Evolutionary conservation across 495 filamentous ascomycete species (phyloP), one percentile per base, ranked within the genome.

Genomic region (Penicillium herquei): DNA sequence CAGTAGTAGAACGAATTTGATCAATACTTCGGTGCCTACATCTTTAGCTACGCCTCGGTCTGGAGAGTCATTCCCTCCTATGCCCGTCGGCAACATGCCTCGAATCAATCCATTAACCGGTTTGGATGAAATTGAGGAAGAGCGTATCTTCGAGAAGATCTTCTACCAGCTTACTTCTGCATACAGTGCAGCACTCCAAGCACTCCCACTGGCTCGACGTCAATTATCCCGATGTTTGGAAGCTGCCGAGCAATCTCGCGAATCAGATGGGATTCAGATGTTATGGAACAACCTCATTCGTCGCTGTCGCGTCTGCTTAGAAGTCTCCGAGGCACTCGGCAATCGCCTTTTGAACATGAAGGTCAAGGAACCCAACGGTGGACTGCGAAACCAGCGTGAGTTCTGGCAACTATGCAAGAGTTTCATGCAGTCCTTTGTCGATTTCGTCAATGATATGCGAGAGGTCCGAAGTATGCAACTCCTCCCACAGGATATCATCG

Each of bases 331-430:
- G 64, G 70, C 78, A 8, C 72, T 96, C n/a, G 86, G 86, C 58
- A 73, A 73, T 17, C 81, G 87, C 8, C 76, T 96, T 6, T 87
- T 84, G n/a, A 78, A 76, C 50, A 90, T 95, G 75, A 91, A 90
- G 70, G 75, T 95, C 26, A 91, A 91, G 61, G 91, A 96, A 55
- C 89, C 87, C 8, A 86, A 83, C 31, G 76, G 72, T 16, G 77
- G 78, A 13, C 80, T 89, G 46, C 81, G 91, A 31, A 90, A 86
- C 34, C 86, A 91, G 57, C 78, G 81, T 18, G 81, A 86, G 44
- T 94, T 96, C 68, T 96, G 91, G 91, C 83, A 83, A 52, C 78
- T 90, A 26, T 92, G 87, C 77, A 89, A 85, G 67, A 71, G 73
- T 40, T 95, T 92, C 62, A 83, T 93, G 68, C 70, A 87, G 70